Conservation (phyloP, 352 stramenopile species). For the Detonula confervacea region DNA sequence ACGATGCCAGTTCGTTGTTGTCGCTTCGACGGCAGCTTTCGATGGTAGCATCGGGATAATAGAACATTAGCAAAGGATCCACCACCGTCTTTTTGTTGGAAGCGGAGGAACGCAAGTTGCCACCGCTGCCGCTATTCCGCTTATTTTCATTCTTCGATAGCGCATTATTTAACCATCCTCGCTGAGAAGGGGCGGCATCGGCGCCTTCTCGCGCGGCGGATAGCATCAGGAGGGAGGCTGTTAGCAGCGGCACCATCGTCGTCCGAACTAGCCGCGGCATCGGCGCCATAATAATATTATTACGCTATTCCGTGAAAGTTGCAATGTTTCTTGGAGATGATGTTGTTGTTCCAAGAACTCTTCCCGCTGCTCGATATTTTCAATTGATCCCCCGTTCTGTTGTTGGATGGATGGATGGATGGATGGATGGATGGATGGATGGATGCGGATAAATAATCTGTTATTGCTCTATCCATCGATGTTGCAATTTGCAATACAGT, state of each 20-base stretch:
- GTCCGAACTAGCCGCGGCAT: not conserved
- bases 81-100: not conserved
- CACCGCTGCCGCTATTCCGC: not conserved
- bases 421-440: no score
- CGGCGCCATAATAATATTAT: no score
- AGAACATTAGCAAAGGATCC: conserved; percentile 1
- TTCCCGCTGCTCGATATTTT: no score
- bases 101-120: conserved; percentile 8
- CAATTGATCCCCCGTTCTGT: no score
- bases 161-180: not conserved
- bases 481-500: no score
- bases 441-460: no score
- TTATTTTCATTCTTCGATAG: not conserved
- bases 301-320: no score
- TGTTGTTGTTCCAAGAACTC: no score
- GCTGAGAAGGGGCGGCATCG: not conserved
- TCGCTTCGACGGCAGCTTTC: conserved; percentile 18
- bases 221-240: conserved; percentile 14
- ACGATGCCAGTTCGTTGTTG: conserved; percentile 6
- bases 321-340: no score
- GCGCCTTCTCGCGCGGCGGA: not conserved
- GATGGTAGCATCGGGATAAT: conserved; percentile 27
- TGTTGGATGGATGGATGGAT: no score
- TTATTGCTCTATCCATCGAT: no score
- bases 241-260: conserved; percentile 1